Conservation (phyloP, 768 basidiomycete species). For the Dentipellis fragilis region DNA sequence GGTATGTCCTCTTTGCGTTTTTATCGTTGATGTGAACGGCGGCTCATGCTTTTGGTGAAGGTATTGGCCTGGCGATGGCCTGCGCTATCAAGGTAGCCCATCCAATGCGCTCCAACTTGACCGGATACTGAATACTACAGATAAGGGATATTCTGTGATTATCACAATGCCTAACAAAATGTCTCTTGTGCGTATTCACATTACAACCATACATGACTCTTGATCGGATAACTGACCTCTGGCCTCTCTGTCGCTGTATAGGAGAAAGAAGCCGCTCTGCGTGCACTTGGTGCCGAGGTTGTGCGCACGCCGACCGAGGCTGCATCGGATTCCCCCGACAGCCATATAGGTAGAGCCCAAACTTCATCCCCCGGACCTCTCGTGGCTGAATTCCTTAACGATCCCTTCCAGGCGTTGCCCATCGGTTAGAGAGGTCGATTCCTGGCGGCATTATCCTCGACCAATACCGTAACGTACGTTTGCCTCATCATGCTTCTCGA, state of each 20-base stretch:
- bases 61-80: constrained; percentile 88
- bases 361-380: constrained; percentile 27
- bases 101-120: constrained; percentile 11
- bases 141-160: constrained; percentile 80
- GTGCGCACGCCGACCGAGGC: constrained; percentile 89
- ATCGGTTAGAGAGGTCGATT: constrained; percentile 65
- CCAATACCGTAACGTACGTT: constrained; percentile 73
- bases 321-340: constrained; percentile 81
- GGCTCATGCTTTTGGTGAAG: neutral
- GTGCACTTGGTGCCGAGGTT: constrained; percentile 89
- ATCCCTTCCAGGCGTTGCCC: constrained; percentile 68
- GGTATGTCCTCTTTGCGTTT: constrained; percentile 32
- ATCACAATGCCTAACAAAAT: constrained; percentile 93
- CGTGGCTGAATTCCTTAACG: constrained; percentile 85
- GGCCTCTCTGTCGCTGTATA: constrained; percentile 17
- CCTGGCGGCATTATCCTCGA: constrained; percentile 85
- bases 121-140: constrained; percentile 50
- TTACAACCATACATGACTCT: neutral
- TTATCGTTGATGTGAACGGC: neutral
- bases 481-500: neutral
- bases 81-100: constrained; percentile 82
- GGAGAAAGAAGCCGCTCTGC: constrained; percentile 91
- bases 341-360: constrained; percentile 75
- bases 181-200: constrained; percentile 48
- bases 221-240: too few relatives aligned